phyloP scores from a whole-genome alignment of 148 eudicot species.

The Chenopodium suecicum region DNA sequence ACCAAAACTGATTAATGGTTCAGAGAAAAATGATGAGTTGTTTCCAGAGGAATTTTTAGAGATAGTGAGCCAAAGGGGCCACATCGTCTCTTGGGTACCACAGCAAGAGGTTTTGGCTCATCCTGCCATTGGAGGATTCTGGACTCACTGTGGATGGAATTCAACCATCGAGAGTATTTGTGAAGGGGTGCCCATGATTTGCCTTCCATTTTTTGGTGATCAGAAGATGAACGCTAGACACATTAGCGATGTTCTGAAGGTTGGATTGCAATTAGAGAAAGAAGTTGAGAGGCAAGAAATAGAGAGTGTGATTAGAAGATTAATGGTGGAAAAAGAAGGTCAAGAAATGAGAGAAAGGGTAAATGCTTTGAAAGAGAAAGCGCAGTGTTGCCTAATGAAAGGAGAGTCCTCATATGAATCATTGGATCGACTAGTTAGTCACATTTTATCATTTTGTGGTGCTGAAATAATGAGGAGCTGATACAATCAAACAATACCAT shows the following conservation, averaged over 20 bases:
- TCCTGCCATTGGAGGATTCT: slow-evolving; percentile 49
- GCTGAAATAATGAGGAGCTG: slow-evolving; percentile 4
- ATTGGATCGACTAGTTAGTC: slow-evolving; percentile 27
- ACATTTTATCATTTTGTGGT: slow-evolving; percentile 37
- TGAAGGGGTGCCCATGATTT: slow-evolving; percentile 65
- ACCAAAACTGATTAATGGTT: slow-evolving; percentile 25
- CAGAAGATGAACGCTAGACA: slow-evolving; percentile 45
- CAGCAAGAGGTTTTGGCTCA: slow-evolving; percentile 53
- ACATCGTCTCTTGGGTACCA: slow-evolving; percentile 51
- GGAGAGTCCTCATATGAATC: slow-evolving; percentile 45
- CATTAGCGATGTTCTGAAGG: slow-evolving; percentile 40
- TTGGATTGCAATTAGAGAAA: slow-evolving; percentile 47
- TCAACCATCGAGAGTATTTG: slow-evolving; percentile 58
- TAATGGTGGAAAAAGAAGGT: slow-evolving; percentile 51
- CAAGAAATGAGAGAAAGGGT: slow-evolving; percentile 39
- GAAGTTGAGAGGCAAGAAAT: slow-evolving; percentile 34
- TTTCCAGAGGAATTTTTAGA: slow-evolving; percentile 43
- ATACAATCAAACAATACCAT: not conserved
- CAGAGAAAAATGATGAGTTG: slow-evolving; percentile 22
- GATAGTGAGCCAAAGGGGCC: slow-evolving; percentile 27
- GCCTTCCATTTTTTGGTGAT: slow-evolving; percentile 50
- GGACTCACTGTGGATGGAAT: slow-evolving; percentile 71
- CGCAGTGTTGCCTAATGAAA: slow-evolving; percentile 19
- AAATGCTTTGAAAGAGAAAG: slow-evolving; percentile 36
- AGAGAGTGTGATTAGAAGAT: slow-evolving; percentile 28